Conservation (phyloP, 176 grass and related monocot genomes). For the Elaeis guineensis region DNA sequence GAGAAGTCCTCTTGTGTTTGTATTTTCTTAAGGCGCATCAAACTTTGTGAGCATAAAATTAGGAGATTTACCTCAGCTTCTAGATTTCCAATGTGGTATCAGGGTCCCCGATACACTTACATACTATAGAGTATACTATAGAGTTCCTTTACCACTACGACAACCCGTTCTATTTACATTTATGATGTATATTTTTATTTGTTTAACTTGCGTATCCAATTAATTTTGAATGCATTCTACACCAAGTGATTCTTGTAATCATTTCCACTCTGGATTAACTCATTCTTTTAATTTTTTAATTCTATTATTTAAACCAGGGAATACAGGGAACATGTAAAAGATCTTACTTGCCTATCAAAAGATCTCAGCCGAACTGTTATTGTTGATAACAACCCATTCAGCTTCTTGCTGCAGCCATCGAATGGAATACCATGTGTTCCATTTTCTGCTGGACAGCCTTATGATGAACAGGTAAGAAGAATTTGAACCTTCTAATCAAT, state of each 20-base stretch:
- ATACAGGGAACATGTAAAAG: constrained; percentile 95
- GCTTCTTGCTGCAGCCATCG: constrained; percentile 89
- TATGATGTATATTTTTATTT: too few relatives aligned
- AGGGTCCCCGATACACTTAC: too few relatives aligned
- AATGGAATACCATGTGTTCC: constrained; percentile 97
- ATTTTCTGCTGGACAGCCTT: constrained; percentile 80
- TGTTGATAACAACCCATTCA: constrained; percentile 97
- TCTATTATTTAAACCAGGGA: constrained; percentile 49
- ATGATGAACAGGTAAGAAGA: constrained; percentile 73
- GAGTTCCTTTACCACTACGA: too few relatives aligned
- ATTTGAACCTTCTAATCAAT: background rate
- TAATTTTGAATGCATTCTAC: too few relatives aligned
- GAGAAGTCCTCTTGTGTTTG: too few relatives aligned
- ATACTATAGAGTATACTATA: too few relatives aligned
- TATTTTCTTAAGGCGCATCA: too few relatives aligned
- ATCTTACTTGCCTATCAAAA: constrained; percentile 79
- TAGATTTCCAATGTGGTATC: too few relatives aligned
- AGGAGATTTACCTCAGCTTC: too few relatives aligned
- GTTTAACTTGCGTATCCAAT: too few relatives aligned
- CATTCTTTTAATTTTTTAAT: constrained; percentile 11
- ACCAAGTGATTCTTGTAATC: background rate
- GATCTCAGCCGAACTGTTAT: constrained; percentile 65
- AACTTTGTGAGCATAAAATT: too few relatives aligned
- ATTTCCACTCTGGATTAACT: background rate
- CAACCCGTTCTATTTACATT: too few relatives aligned